Percentiles rank a stretch among this genome's conserved stretches.
These are phyloP conservation scores for Zea mays DNA, from an alignment of 176 grass and related monocot species.

Conservation along the genomic window Zm-B73-REFERENCE-NAM-5.0 NC_050097.1:224731501-224732000, in stretches of 20 bases:
- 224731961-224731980: slow-evolving; percentile 84
- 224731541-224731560: not conserved
- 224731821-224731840: slow-evolving; percentile 40
- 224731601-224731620: not conserved
- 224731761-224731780: slow-evolving; percentile 71
- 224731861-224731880: slow-evolving; percentile 56
- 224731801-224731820: slow-evolving; percentile 47
- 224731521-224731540: not conserved
- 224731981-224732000: slow-evolving; percentile 58
- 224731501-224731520: not conserved
- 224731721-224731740: slow-evolving; percentile 31
- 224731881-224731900: slow-evolving; percentile 53
- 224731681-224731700: slow-evolving; percentile 79
- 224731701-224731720: slow-evolving; percentile 57
- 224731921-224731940: slow-evolving; percentile 69
- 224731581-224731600: not conserved
- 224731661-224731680: slow-evolving; percentile 80
- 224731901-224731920: slow-evolving; percentile 45
- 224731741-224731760: slow-evolving; percentile 64
- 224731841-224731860: slow-evolving; percentile 59
- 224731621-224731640: not conserved
- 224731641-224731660: slow-evolving; percentile 44
- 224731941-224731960: slow-evolving; percentile 31
- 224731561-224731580: not conserved
- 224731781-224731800: slow-evolving; percentile 49